Evolutionary conservation across 2,329 filamentous ascomycete species (phyloP).

Genomic region (Ceratocystis smalleyi): DNA sequence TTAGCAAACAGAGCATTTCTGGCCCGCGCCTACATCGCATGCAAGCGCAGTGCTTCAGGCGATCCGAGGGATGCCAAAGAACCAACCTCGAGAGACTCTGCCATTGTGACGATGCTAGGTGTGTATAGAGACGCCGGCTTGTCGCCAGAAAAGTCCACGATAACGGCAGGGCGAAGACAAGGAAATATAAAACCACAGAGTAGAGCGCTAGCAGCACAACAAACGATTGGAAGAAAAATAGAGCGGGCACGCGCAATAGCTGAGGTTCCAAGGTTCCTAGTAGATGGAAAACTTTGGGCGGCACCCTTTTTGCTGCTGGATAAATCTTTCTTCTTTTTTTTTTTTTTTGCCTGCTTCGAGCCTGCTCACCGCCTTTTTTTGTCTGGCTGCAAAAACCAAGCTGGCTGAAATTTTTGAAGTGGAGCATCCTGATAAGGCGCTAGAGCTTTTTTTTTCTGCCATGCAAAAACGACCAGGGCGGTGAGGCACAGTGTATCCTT

Average conservation of each 20-base stretch:
- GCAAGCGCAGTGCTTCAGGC: neutral
- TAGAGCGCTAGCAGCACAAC: neutral
- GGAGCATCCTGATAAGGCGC: constrained; percentile 11
- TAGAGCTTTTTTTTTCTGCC: constrained; percentile 14
- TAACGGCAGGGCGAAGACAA: neutral
- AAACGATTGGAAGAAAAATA: neutral
- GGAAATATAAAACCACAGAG: neutral
- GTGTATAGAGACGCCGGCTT: neutral
- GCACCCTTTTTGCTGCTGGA: neutral
- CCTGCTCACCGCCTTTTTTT: constrained; percentile 18
- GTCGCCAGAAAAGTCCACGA: neutral
- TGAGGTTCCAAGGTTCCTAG: neutral
- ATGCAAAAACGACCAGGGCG: neutral
- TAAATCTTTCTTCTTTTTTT: neutral
- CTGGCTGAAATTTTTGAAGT: constrained; percentile 13
- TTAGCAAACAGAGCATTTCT: constrained; percentile 8
- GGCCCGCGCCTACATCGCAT: neutral
- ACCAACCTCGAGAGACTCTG: constrained; percentile 22
- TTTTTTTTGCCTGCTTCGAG: neutral
- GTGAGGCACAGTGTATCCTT: neutral
- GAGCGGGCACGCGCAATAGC: neutral
- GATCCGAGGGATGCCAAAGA: neutral
- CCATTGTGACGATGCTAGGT: constrained; percentile 18
- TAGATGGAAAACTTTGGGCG: neutral
- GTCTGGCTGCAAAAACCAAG: neutral